Evolutionary conservation across 1,139 yeast genomes (phyloP).

Genomic region (Taphrina pruni): DNA sequence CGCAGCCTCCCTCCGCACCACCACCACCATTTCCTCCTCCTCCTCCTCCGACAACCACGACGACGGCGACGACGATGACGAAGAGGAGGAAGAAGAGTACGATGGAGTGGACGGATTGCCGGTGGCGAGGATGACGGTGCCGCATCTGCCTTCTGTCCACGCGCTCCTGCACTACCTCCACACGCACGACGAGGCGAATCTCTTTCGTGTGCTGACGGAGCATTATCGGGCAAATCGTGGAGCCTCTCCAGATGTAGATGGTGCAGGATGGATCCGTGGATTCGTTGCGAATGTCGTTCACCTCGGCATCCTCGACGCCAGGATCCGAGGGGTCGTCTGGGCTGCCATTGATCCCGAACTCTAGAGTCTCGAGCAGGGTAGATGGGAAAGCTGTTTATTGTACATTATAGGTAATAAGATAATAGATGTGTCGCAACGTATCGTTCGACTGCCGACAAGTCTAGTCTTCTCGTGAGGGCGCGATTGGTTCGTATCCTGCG

Average conservation of each 20-base stretch:
- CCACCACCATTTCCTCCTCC: too few species aligned
- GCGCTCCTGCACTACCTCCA: constrained; percentile 12
- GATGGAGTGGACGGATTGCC: constrained; percentile 3
- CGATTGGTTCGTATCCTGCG: constrained; percentile 12
- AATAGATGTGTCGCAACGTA: neutral
- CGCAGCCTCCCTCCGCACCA: neutral
- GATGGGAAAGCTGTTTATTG: neutral
- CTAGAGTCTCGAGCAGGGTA: too few species aligned
- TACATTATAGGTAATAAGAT: neutral
- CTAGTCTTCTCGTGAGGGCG: neutral
- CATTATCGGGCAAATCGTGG: neutral
- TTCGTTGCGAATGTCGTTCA: constrained; percentile 1
- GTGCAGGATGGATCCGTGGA: constrained; percentile 1
- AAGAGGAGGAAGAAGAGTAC: neutral
- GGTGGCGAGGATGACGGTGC: constrained; percentile 1
- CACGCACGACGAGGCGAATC: constrained; percentile 8
- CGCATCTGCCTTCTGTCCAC: constrained; percentile 4
- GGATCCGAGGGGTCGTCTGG: constrained; percentile 22
- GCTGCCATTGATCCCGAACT: constrained; percentile 7
- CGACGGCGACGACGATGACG: neutral
- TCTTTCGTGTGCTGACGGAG: neutral
- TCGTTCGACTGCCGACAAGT: neutral
- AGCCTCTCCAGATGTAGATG: neutral
- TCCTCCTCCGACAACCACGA: neutral
- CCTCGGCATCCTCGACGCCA: constrained; percentile 15